A percentile compares a stretch with the other conserved stretches of the same genome.
These are phyloP conservation scores for Lactarius quietus DNA, from an alignment of 768 basidiomycete species.

Conservation along the genomic window DNA sequence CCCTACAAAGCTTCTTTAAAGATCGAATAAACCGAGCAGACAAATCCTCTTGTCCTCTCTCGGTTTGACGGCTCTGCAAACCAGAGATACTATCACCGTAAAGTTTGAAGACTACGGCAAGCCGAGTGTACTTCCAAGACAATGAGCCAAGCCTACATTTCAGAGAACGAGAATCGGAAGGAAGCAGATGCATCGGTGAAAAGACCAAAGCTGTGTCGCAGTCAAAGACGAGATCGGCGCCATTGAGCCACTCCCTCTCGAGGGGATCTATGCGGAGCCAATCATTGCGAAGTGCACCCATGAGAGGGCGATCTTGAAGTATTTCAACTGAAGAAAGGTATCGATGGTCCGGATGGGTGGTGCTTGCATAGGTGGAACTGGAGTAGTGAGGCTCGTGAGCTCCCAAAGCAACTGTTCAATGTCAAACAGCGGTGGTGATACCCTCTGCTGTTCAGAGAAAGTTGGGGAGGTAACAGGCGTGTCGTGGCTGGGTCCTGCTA, in stretches of 20 bases:
- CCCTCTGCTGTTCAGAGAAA: background rate
- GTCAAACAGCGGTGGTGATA: background rate
- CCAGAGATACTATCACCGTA: constrained; percentile 18
- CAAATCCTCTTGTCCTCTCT: background rate
- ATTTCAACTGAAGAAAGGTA: constrained; percentile 69
- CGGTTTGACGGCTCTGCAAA: constrained; percentile 50
- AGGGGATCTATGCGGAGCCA: constrained; percentile 52
- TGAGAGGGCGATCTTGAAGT: constrained; percentile 63
- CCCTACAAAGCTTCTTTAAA: constrained; percentile 62
- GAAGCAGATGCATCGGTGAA: constrained; percentile 43
- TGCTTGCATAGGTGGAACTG: constrained; percentile 4
- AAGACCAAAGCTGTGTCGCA: constrained; percentile 56
- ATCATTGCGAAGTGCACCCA: constrained; percentile 45
- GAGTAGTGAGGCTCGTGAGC: constrained; percentile 5
- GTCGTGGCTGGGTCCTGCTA: constrained; percentile 31
- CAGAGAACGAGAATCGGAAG: constrained; percentile 46
- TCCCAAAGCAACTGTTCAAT: constrained; percentile 3
- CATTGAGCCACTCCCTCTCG: constrained; percentile 59
- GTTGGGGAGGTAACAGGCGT: background rate
- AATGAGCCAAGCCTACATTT: constrained; percentile 43
- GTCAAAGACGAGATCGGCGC: constrained; percentile 66
- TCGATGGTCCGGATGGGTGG: constrained; percentile 44
- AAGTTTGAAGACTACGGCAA: constrained; percentile 56
- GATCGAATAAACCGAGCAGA: constrained; percentile 50
- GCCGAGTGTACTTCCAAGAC: constrained; percentile 58